Conservation (phyloP, 225 moss, liverwort and hornwort genomes). For the Physcomitrellopsis africana region DNA sequence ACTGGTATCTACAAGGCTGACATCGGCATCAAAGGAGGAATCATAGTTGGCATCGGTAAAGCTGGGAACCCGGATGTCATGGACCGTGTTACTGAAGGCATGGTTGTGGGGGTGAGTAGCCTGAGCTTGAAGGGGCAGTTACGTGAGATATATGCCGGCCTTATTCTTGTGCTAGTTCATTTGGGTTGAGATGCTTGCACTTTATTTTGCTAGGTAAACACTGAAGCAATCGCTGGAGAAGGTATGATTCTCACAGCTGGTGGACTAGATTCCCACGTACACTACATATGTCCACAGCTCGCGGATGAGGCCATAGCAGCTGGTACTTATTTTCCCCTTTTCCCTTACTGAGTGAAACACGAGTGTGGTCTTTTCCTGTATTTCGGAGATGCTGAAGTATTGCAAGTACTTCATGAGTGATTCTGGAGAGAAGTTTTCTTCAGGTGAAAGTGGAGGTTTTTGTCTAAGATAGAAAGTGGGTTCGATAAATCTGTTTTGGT, state of each 20-base stretch:
- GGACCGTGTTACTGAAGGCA: conserved; percentile 67
- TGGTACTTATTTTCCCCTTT: conserved; percentile 49
- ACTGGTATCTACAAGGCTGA: conserved; percentile 91
- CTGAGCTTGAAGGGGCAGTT: conserved; percentile 6
- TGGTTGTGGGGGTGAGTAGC: conserved; percentile 83
- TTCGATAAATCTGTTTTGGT: neutral
- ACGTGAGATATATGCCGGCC: neutral
- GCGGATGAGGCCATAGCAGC: conserved; percentile 74
- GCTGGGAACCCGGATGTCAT: conserved; percentile 97
- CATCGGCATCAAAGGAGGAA: conserved; percentile 75
- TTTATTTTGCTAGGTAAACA: conserved; percentile 71
- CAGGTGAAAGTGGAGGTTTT: neutral
- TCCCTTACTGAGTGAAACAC: neutral
- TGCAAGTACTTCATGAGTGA: no score
- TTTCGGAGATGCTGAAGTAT: neutral
- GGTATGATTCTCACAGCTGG: conserved; percentile 84
- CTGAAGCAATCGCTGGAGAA: conserved; percentile 84
- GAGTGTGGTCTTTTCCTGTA: neutral
- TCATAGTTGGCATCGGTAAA: conserved; percentile 84
- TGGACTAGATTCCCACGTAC: conserved; percentile 84
- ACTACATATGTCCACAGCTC: conserved; percentile 95
- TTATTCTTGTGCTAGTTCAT: conserved; percentile 8
- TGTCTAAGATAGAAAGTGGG: neutral
- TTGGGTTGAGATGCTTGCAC: conserved; percentile 28
- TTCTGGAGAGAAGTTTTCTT: neutral